phyloP scores from a whole-genome alignment of 2,329 filamentous ascomycete species.

The Pestalotiopsis sp. region DNA sequence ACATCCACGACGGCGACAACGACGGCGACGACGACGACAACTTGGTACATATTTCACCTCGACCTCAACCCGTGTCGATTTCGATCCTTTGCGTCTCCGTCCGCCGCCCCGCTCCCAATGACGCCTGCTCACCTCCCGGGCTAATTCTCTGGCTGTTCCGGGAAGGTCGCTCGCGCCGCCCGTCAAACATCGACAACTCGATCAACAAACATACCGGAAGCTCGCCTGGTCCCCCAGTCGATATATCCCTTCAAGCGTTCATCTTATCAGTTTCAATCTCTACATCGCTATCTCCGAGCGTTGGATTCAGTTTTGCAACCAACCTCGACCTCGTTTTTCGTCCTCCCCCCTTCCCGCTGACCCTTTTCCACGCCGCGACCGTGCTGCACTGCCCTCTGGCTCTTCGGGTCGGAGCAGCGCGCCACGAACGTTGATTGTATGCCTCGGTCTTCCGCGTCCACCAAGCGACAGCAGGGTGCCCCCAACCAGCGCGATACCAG shows the following conservation, averaged over 20 bases:
- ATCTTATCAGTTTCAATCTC: too few species aligned
- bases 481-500: conserved; percentile 70
- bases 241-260: too few species aligned
- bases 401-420: conserved; percentile 46
- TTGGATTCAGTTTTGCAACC: not conserved
- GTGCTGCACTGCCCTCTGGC: conserved; percentile 32
- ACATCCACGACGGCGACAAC: not conserved
- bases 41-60: not conserved
- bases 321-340: not conserved
- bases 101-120: not conserved
- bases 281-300: not conserved
- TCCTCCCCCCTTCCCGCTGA: not conserved
- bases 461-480: conserved; percentile 64
- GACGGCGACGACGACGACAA: not conserved
- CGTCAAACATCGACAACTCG: not conserved
- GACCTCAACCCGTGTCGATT: not conserved
- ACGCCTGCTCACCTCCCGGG: conserved; percentile 11
- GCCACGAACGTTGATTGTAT: conserved; percentile 46
- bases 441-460: conserved; percentile 61
- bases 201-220: not conserved
- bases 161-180: conserved; percentile 7
- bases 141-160: conserved; percentile 15
- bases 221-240: not conserved
- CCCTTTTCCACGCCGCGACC: not conserved
- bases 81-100: not conserved